Evolutionary conservation across 108 stramenopile genomes (phyloP).

Genomic region (Fragilaria radians): DNA sequence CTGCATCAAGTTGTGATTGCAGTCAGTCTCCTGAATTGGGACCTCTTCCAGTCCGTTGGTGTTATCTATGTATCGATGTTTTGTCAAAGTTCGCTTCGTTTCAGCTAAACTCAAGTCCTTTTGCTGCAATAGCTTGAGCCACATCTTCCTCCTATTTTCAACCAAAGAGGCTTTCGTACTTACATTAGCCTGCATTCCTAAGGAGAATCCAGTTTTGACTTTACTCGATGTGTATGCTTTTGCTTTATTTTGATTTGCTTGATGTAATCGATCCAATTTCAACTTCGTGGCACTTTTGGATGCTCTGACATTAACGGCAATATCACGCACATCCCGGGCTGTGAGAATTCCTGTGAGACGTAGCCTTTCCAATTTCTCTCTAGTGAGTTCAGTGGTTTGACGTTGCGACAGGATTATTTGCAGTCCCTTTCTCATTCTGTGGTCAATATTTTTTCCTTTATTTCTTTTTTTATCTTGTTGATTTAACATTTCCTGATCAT

Average conservation of each 20-base stretch:
- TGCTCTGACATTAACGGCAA: slow-evolving; percentile 15
- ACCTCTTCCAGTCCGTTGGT: too few relatives aligned
- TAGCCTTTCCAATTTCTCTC: slow-evolving; percentile 75
- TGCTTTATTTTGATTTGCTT: slow-evolving; percentile 29
- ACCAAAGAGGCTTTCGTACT: too few relatives aligned
- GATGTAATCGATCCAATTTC: slow-evolving; percentile 36
- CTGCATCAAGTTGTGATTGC: too few relatives aligned
- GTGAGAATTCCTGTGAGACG: slow-evolving; percentile 75
- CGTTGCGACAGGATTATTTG: slow-evolving; percentile 90
- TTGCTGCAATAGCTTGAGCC: too few relatives aligned
- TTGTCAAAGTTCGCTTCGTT: too few relatives aligned
- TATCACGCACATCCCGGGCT: not conserved
- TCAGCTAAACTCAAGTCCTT: too few relatives aligned
- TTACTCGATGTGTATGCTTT: slow-evolving; percentile 29
- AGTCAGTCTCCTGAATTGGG: too few relatives aligned
- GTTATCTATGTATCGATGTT: too few relatives aligned
- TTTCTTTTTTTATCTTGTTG: slow-evolving; percentile 75
- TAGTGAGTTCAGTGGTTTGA: slow-evolving; percentile 61
- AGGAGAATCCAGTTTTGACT: too few relatives aligned
- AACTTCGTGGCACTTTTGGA: slow-evolving; percentile 26
- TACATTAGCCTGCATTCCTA: too few relatives aligned
- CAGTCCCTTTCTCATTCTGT: slow-evolving; percentile 82
- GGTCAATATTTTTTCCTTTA: slow-evolving; percentile 83
- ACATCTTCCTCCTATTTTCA: too few relatives aligned
- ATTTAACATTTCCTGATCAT: too few relatives aligned